Evolutionary conservation across 179 eudicot species (phyloP), one percentile per base, ranked within the genome.

Genomic region (Beta lomatogona): DNA sequence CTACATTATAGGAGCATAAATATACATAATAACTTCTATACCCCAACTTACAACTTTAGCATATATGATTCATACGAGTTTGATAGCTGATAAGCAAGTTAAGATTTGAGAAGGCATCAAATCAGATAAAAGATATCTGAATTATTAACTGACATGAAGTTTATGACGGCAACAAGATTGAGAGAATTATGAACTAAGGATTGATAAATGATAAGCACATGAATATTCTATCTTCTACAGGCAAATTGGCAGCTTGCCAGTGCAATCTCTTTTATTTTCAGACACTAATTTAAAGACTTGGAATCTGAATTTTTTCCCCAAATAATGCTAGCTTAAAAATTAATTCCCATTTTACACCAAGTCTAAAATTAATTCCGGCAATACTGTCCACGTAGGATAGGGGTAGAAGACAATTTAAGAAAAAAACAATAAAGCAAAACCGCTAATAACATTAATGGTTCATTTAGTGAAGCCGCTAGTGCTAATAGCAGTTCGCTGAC

Each of bases 121-220:
- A 66, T 57, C 21, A 18, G 25, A 79, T 11, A 22, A 15, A 67
- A 25, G 59, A 9, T 41, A n/a, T n/a, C n/a, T n/a, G 10, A 44
- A n/a, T 57, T 25, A 44, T 59, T 48, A 71, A 57, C 48, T 44
- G 36, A 36, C 44, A 14, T 19, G 16, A 19, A 14, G 25, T 52
- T 22, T 31, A 21, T 45, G 59, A 79, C 9, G 22, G 58, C n/a
- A 46, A 45, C 46, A 71, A 67, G 74, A 78, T 78, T 48, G 14
- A 63, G 44, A 65, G 61, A 71, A 58, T 14, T 25, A 72, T 18
- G 53, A 72, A 22, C 41, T 63, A 73, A 64, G 65, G 9, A 21
- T 48, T 60, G 52, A 46, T 71, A 8, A 16, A 61, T 60, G 52
- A 46, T 71, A 8, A 16, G 71, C 55, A 65, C 57, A 21, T 41